A percentile compares a stretch with the other conserved stretches of the same genome.
These are phyloP conservation scores for Wickerhamiella kurtzmanii DNA, from an alignment of 805 yeast genomes.

Conservation along the genomic window DNA sequence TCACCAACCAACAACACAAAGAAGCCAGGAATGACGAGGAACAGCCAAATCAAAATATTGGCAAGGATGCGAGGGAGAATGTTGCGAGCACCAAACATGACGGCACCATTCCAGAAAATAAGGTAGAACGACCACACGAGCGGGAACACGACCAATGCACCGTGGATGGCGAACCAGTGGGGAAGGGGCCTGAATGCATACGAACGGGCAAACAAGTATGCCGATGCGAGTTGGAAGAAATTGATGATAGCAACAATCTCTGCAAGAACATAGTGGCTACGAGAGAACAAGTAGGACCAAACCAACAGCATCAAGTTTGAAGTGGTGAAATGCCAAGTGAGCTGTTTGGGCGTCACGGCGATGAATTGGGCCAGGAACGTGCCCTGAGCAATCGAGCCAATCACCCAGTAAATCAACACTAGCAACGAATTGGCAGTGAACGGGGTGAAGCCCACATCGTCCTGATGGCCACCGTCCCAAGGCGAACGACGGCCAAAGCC, in stretches of 20 bases:
- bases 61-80: constrained; percentile 56
- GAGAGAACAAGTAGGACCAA: constrained; percentile 53
- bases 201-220: constrained; percentile 49
- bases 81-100: constrained; percentile 45
- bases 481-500: constrained; percentile 42
- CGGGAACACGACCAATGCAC: constrained; percentile 57
- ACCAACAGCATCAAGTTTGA: constrained; percentile 47
- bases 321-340: constrained; percentile 49
- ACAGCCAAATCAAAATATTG: constrained; percentile 66
- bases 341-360: constrained; percentile 13
- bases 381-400: constrained; percentile 40
- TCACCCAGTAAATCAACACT: constrained; percentile 42
- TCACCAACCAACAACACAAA: constrained; percentile 50
- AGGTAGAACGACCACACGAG: constrained; percentile 61
- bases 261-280: constrained; percentile 42
- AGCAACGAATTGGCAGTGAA: constrained; percentile 38
- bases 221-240: constrained; percentile 42
- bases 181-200: constrained; percentile 38
- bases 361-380: constrained; percentile 24
- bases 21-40: constrained; percentile 48
- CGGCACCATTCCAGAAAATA: constrained; percentile 78
- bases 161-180: constrained; percentile 47
- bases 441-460: constrained; percentile 49
- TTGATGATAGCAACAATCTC: constrained; percentile 48
- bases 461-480: constrained; percentile 31